Conservation (phyloP, 2,329 filamentous ascomycete species). For the Macrophomina tecta region DNA sequence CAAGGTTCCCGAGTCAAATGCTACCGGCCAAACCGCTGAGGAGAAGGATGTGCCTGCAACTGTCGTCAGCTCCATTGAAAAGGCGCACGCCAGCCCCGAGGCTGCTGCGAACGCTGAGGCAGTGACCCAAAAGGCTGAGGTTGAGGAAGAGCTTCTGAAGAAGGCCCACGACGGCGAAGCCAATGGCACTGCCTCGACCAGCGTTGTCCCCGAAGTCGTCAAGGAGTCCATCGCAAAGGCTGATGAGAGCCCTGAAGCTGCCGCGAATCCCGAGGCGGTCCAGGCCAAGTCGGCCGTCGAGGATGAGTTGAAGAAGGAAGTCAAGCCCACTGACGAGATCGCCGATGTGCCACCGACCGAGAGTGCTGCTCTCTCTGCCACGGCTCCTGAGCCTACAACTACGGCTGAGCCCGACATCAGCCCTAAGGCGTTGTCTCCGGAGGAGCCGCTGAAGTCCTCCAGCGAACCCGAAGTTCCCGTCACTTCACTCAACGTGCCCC, state of each 20-base stretch:
- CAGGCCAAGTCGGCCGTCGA: constrained; percentile 78
- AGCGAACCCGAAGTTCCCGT: constrained; percentile 34
- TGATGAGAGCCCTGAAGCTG: constrained; percentile 71
- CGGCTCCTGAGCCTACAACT: constrained; percentile 36
- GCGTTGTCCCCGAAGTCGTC: constrained; percentile 47
- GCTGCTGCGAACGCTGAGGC: constrained; percentile 33
- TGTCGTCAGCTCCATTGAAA: constrained; percentile 64
- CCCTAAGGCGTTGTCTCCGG: constrained; percentile 26
- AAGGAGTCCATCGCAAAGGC: constrained; percentile 56
- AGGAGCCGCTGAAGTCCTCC: constrained; percentile 35
- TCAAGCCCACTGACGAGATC: constrained; percentile 49
- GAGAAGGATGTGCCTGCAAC: constrained; percentile 57
- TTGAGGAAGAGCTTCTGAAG: constrained; percentile 32
- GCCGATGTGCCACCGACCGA: constrained; percentile 53
- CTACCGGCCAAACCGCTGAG: constrained; percentile 46
- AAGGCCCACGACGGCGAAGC: constrained; percentile 28
- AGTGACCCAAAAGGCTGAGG: constrained; percentile 28
- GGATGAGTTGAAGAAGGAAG: constrained; percentile 72
- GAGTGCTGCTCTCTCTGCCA: constrained; percentile 44
- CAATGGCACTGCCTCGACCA: constrained; percentile 33
- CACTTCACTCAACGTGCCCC: constrained; percentile 19
- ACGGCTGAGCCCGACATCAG: constrained; percentile 21
- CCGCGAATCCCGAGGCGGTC: constrained; percentile 70
- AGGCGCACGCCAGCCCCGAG: constrained; percentile 36
- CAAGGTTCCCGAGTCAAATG: constrained; percentile 57